Evolutionary conservation across 2,329 filamentous ascomycete genomes (phyloP).

Genomic region (Pseudogymnoascus sp.): DNA sequence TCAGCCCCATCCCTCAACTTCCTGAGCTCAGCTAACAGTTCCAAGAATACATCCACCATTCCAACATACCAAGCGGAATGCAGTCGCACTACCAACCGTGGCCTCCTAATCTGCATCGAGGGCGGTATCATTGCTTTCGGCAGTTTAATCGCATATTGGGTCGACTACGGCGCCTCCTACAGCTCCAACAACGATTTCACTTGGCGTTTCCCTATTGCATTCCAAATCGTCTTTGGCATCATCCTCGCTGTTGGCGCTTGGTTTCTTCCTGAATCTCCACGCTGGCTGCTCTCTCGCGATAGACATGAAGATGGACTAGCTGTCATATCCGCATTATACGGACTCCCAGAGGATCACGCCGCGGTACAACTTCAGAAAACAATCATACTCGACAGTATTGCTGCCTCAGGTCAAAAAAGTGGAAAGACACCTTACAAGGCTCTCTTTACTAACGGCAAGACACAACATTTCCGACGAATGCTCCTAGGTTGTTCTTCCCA

Average conservation of each 20-base stretch:
- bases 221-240: slow-evolving; percentile 88
- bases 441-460: slow-evolving; percentile 45
- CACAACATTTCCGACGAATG: slow-evolving; percentile 48
- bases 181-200: slow-evolving; percentile 77
- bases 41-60: slow-evolving; percentile 37
- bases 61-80: slow-evolving; percentile 60
- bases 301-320: slow-evolving; percentile 95
- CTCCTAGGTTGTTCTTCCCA: slow-evolving; percentile 44
- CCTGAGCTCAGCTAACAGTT: not conserved
- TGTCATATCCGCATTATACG: slow-evolving; percentile 93
- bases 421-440: slow-evolving; percentile 31
- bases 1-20: not conserved
- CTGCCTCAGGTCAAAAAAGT: slow-evolving; percentile 27
- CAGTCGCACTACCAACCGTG: slow-evolving; percentile 35
- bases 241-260: slow-evolving; percentile 77
- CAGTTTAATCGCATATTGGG: slow-evolving; percentile 90
- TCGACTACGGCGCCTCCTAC: slow-evolving; percentile 83
- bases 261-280: slow-evolving; percentile 90
- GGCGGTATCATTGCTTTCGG: slow-evolving; percentile 50
- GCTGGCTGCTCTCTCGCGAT: slow-evolving; percentile 94
- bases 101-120: slow-evolving; percentile 45
- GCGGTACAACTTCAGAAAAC: slow-evolving; percentile 27
- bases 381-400: slow-evolving; percentile 33
- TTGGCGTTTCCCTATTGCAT: slow-evolving; percentile 81
- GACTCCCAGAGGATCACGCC: slow-evolving; percentile 42